These are phyloP conservation scores for Striga hermonthica DNA, from an alignment of 305 asterid species.

Conservation along the genomic window DNA sequence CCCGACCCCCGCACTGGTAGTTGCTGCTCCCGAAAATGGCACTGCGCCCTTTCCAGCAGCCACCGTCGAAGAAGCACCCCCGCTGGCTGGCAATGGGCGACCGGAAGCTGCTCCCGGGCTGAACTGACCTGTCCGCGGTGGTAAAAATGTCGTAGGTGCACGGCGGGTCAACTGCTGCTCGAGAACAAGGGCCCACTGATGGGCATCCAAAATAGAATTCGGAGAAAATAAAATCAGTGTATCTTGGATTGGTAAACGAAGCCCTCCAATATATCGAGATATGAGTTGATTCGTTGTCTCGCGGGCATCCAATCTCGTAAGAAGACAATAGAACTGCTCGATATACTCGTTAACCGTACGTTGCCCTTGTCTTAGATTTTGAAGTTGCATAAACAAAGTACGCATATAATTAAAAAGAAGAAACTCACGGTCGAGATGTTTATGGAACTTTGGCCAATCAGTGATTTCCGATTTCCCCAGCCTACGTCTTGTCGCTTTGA, in stretches of 20 bases:
- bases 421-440: background rate
- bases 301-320: background rate
- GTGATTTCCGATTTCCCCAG: background rate
- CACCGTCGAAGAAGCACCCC: too few species aligned
- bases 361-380: background rate
- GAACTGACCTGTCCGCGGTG: too few species aligned
- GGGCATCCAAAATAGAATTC: background rate
- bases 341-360: background rate
- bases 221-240: background rate
- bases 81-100: too few species aligned
- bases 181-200: background rate
- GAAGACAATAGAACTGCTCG: background rate
- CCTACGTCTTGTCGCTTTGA: too few species aligned
- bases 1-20: too few species aligned
- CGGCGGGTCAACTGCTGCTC: background rate
- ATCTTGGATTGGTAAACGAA: background rate
- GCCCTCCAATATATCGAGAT: background rate
- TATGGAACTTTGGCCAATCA: background rate
- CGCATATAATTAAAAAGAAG: background rate
- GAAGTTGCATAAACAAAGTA: background rate
- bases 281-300: background rate
- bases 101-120: too few species aligned
- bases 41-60: too few species aligned
- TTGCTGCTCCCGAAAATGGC: too few species aligned
- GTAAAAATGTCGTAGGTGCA: slow-evolving; percentile 13